Evolutionary conservation across 768 basidiomycete genomes (phyloP).

Genomic region (Ephemerocybe angulata): DNA sequence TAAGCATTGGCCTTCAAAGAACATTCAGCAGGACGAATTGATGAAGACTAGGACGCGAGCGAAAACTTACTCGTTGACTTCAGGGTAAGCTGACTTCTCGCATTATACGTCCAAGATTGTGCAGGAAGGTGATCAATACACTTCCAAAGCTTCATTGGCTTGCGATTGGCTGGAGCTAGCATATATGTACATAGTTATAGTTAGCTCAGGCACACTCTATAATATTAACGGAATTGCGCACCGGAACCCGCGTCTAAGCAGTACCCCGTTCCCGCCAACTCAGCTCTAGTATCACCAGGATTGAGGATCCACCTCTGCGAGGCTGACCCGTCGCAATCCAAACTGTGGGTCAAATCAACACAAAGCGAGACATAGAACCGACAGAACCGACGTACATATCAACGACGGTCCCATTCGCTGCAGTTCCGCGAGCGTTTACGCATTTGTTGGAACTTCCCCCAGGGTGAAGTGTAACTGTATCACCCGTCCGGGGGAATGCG

Average conservation of each 20-base stretch:
- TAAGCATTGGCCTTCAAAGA: constrained; percentile 2
- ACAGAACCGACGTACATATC: constrained; percentile 23
- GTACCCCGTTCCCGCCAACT: constrained; percentile 24
- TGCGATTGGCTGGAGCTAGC: constrained; percentile 26
- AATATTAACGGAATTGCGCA: constrained; percentile 12
- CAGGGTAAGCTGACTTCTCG: constrained; percentile 26
- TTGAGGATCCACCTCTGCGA: constrained; percentile 29
- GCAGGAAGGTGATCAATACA: constrained; percentile 31
- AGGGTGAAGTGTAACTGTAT: constrained; percentile 16
- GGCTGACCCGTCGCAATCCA: constrained; percentile 29
- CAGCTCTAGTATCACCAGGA: constrained; percentile 20
- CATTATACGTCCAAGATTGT: constrained; percentile 30
- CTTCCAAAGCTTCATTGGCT: constrained; percentile 32
- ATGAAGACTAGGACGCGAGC: neutral
- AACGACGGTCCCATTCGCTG: constrained; percentile 29
- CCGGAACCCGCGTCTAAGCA: constrained; percentile 34
- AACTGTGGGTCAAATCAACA: constrained; percentile 13
- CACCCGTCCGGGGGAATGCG: neutral
- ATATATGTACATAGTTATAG: neutral
- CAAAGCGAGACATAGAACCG: neutral
- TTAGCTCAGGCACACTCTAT: neutral
- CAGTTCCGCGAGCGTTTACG: constrained; percentile 25
- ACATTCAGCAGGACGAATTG: neutral
- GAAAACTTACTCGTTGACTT: constrained; percentile 21
- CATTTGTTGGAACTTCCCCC: constrained; percentile 22